These are phyloP conservation scores for Grigorovia transvaalensis DNA, from an alignment of 805 yeast species.

Conservation along the genomic window DNA sequence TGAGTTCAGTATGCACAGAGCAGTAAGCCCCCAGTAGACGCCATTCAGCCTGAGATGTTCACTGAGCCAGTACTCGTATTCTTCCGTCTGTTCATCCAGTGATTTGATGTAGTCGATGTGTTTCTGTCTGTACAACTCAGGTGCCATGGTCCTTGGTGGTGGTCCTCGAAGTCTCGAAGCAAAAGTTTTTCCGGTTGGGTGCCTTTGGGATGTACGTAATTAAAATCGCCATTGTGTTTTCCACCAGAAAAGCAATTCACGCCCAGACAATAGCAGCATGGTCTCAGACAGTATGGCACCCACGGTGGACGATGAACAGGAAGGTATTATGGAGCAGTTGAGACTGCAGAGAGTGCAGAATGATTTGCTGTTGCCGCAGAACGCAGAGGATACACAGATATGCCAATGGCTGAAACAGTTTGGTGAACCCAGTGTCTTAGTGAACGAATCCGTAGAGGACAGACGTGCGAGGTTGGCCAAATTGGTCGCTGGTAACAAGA, in stretches of 20 bases:
- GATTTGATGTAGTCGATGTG: constrained; percentile 50
- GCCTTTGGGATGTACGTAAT: background rate
- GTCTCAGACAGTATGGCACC: background rate
- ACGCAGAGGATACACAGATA: constrained; percentile 55
- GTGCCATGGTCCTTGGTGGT: background rate
- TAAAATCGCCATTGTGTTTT: background rate
- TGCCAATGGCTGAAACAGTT: constrained; percentile 36
- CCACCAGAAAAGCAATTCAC: background rate
- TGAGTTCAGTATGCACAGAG: constrained; percentile 51
- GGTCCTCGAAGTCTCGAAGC: background rate
- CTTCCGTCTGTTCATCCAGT: constrained; percentile 44
- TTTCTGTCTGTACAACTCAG: constrained; percentile 30
- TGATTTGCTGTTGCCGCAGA: constrained; percentile 32
- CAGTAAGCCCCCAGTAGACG: constrained; percentile 88
- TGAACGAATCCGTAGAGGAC: constrained; percentile 51
- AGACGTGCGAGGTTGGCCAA: constrained; percentile 51
- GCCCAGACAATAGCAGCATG: background rate
- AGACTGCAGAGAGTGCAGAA: background rate
- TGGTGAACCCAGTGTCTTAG: constrained; percentile 46
- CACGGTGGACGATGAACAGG: background rate
- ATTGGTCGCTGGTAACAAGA: constrained; percentile 30
- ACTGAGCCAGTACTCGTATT: constrained; percentile 74
- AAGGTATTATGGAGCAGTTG: background rate
- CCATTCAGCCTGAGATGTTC: constrained; percentile 90
- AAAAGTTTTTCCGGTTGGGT: background rate